Conservation (phyloP, 2,329 filamentous ascomycete genomes). For the Ophiostoma angusticollis region DNA sequence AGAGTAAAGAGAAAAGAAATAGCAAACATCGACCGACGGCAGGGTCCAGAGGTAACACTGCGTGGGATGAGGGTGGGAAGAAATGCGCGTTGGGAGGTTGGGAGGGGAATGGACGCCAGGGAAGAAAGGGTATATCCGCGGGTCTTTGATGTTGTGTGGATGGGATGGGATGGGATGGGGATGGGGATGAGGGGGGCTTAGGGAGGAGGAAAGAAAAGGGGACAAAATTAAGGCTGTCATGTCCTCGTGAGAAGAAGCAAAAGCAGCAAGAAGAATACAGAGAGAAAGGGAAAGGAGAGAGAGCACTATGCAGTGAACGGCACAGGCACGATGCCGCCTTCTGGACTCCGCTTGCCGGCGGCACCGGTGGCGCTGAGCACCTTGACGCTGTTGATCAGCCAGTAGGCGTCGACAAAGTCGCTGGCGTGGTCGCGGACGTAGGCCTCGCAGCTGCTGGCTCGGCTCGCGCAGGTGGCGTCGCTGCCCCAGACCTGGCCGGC, state of each 20-base stretch:
- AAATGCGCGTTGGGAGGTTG: too few species aligned
- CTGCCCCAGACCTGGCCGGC: slow-evolving; percentile 56
- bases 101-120: too few species aligned
- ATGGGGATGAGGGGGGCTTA: too few species aligned
- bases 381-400: slow-evolving; percentile 60
- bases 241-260: not conserved
- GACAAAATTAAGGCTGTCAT: too few species aligned
- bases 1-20: not conserved
- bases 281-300: not conserved
- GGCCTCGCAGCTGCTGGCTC: slow-evolving; percentile 53
- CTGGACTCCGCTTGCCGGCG: slow-evolving; percentile 1
- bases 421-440: slow-evolving; percentile 60
- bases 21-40: too few species aligned
- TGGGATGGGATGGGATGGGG: too few species aligned
- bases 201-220: too few species aligned
- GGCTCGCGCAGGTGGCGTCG: slow-evolving; percentile 43
- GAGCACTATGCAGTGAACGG: slow-evolving; percentile 8
- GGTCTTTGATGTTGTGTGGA: too few species aligned
- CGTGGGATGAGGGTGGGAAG: too few species aligned
- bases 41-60: too few species aligned
- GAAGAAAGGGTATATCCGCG: too few species aligned
- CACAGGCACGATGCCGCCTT: slow-evolving; percentile 2
- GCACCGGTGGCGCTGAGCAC: slow-evolving; percentile 35
- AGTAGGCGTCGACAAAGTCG: slow-evolving; percentile 62
- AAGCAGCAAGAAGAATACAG: not conserved